Conservation (phyloP, 179 eudicot species). For the Beta macrorhiza region DNA sequence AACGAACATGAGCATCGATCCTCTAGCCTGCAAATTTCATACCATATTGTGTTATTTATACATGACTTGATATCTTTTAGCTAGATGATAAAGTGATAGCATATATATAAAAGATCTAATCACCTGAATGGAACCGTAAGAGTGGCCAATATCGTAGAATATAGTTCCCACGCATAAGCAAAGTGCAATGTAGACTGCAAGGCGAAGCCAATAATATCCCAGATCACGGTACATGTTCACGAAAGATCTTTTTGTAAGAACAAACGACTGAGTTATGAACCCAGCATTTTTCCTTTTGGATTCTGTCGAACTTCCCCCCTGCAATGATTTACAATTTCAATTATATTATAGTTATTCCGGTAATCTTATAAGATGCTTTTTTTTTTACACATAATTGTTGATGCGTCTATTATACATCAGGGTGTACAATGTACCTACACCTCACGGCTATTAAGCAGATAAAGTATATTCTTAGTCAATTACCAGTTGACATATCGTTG, state of each 20-base stretch:
- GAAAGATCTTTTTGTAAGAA: slow-evolving; percentile 63
- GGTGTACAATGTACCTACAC: no score
- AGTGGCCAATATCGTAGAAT: slow-evolving; percentile 46
- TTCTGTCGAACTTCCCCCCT: slow-evolving; percentile 41
- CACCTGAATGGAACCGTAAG: slow-evolving; percentile 64
- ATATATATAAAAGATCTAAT: not conserved
- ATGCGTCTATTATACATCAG: no score
- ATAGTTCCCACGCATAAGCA: slow-evolving; percentile 60
- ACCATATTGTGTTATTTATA: no score
- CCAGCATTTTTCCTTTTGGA: slow-evolving; percentile 44
- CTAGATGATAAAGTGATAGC: no score
- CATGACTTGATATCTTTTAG: no score
- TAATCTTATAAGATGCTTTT: no score
- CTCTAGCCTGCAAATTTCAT: slow-evolving; percentile 51
- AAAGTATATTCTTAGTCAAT: not conserved
- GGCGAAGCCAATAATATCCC: slow-evolving; percentile 84
- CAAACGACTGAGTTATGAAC: slow-evolving; percentile 46
- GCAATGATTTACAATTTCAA: not conserved
- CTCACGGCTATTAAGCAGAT: no score
- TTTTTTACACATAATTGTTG: no score
- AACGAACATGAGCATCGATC: slow-evolving; percentile 57
- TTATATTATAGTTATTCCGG: no score
- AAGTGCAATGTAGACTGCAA: slow-evolving; percentile 52
- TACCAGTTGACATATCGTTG: slow-evolving; percentile 44
- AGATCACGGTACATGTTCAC: slow-evolving; percentile 78